Evolutionary conservation across 164 flowering plant species (phyloP), one percentile per base, ranked within the genome.

Genomic region (Magnolia kwangsiensis): DNA sequence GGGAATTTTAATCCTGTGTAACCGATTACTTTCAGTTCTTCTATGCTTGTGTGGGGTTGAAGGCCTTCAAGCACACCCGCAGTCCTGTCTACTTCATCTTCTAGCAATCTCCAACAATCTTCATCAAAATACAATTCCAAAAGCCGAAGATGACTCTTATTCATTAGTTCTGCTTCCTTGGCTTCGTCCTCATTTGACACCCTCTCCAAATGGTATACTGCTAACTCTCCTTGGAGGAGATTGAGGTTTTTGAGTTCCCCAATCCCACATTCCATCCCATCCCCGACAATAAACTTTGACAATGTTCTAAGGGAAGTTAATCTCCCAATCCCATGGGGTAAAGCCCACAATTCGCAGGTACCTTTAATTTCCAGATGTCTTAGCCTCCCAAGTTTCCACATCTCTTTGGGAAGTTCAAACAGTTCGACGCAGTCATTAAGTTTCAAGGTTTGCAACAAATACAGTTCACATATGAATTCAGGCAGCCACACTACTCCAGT

Each of bases 91-190:
- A 23, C 45, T 3, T 37, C 45, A 37, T 63, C 50, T 37, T 16
- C 67, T 9, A 73, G 1, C 20, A 63, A 9, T 18, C 45, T 37
- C 45, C 45, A 37, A 37, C 45, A 7, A 1, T 61, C 23, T 4
- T 4, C 10, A 11, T 65, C 68, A 65, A 23, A 23, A 23, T 23
- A 10, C 51, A 84, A 20, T 7, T 1, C 16, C 68, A 85, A 63
- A 20, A 72, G 19, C 0, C 67, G 63, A 19, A 87, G 74, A 29
- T 75, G 9, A n/a, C 67, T 8, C 58, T 82, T 82, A 3, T 69
- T 67, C 18, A 8, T 70, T 72, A 87, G 55, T 4, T 77, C 63
- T 7, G 86, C 83, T 7, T 51, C 65, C 11, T 13, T 1, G 3
- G 83, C 85, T 67, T 74, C 79, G 9, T 31, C 29, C 49, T n/a